Evolutionary conservation across 2,329 filamentous ascomycete species (phyloP).

Genomic region (Penicillium sp.): DNA sequence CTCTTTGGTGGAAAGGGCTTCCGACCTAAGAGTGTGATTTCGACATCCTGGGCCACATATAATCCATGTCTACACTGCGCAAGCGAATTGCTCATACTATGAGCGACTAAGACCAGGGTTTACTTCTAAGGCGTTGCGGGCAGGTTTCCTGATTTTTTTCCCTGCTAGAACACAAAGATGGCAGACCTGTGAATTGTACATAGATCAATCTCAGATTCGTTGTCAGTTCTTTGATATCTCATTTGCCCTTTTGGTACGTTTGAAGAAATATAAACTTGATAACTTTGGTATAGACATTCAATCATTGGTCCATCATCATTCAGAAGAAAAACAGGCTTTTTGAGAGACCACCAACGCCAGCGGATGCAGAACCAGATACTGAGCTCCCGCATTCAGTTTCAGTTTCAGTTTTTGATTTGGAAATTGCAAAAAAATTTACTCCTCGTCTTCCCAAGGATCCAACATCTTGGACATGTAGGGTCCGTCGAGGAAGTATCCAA

Average conservation of each 20-base stretch:
- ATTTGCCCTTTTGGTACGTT: conserved; percentile 7
- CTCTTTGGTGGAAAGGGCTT: conserved; percentile 12
- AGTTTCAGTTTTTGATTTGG: background rate
- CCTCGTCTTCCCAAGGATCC: conserved; percentile 43
- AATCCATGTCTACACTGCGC: conserved; percentile 2
- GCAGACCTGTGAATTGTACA: conserved; percentile 23
- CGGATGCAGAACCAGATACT: conserved; percentile 16
- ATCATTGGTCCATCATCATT: conserved; percentile 26
- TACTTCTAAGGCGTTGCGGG: conserved; percentile 16
- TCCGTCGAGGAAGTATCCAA: conserved; percentile 92
- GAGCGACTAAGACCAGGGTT: conserved; percentile 1
- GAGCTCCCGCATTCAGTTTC: background rate
- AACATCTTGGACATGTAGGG: conserved; percentile 68
- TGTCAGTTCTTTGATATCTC: conserved; percentile 10
- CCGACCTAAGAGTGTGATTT: conserved; percentile 9
- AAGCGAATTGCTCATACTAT: background rate
- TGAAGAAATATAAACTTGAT: conserved; percentile 11
- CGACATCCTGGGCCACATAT: background rate
- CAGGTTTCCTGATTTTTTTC: conserved; percentile 21
- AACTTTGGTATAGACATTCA: conserved; percentile 24
- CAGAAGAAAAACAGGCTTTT: conserved; percentile 17
- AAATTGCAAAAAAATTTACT: conserved; percentile 17
- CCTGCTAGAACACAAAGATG: conserved; percentile 12
- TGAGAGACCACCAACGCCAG: conserved; percentile 22
- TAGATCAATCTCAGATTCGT: conserved; percentile 20